Conservation (phyloP, 768 basidiomycete genomes). For the Russula earlei region DNA sequence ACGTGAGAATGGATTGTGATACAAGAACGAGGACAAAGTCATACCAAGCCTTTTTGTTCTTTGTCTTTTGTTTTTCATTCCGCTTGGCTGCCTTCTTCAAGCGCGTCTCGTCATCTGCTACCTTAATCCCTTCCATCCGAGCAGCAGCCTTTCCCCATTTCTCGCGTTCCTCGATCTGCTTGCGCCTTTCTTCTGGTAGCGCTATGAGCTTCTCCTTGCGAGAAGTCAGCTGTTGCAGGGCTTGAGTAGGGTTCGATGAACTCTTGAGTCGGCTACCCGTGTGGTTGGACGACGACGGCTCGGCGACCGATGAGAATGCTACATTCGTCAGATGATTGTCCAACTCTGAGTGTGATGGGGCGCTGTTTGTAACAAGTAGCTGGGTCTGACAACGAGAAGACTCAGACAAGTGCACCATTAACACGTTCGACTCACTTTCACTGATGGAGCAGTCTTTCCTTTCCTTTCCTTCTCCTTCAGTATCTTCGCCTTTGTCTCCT, state of each 20-base stretch:
- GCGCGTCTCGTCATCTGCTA: slow-evolving; percentile 73
- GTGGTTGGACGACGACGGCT: slow-evolving; percentile 34
- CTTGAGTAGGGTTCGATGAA: slow-evolving; percentile 74
- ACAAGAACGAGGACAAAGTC: slow-evolving; percentile 24
- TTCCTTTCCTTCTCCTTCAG: slow-evolving; percentile 50
- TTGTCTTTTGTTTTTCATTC: slow-evolving; percentile 82
- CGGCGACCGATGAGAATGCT: slow-evolving; percentile 55
- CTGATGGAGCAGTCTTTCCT: slow-evolving; percentile 36
- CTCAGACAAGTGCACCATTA: neutral
- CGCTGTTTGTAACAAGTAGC: slow-evolving; percentile 56
- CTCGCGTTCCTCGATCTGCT: slow-evolving; percentile 69
- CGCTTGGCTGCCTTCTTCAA: slow-evolving; percentile 92
- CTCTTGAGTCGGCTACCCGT: slow-evolving; percentile 53
- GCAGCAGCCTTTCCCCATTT: slow-evolving; percentile 88
- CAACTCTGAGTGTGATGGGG: slow-evolving; percentile 20
- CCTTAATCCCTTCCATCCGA: slow-evolving; percentile 82
- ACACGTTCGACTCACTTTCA: slow-evolving; percentile 39
- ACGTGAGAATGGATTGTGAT: neutral
- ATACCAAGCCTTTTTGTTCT: slow-evolving; percentile 80
- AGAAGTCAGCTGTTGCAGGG: slow-evolving; percentile 68
- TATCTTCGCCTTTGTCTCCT: slow-evolving; percentile 80
- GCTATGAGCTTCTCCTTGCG: slow-evolving; percentile 69
- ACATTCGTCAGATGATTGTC: slow-evolving; percentile 44
- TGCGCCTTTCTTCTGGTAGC: slow-evolving; percentile 77
- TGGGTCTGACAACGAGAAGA: slow-evolving; percentile 42